These are phyloP conservation scores for Daldinia childiae DNA, from an alignment of 495 filamentous ascomycete species.

Conservation along the genomic window DNA sequence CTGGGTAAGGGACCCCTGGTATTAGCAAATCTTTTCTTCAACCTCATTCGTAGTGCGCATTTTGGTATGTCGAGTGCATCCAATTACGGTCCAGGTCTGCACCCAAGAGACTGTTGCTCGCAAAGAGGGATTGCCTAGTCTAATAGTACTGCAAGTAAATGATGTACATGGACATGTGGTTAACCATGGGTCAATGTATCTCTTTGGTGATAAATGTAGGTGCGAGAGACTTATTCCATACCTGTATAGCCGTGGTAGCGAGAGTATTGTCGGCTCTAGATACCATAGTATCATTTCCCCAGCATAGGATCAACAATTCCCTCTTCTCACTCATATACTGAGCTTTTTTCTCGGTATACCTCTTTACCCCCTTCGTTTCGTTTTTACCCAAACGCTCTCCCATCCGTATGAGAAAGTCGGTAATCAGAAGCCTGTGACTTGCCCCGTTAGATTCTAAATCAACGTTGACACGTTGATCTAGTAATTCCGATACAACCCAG, in stretches of 20 bases:
- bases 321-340: slow-evolving; percentile 34
- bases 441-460: slow-evolving; percentile 28
- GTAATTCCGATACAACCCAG: slow-evolving; percentile 38
- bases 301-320: slow-evolving; percentile 11
- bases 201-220: slow-evolving; percentile 19
- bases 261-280: slow-evolving; percentile 24
- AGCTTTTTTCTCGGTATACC: slow-evolving; percentile 27
- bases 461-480: slow-evolving; percentile 39
- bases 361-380: slow-evolving; percentile 16
- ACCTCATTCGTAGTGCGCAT: slow-evolving; percentile 37
- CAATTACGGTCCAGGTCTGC: slow-evolving; percentile 33
- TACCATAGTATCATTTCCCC: slow-evolving; percentile 10
- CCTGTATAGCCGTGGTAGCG: slow-evolving; percentile 23
- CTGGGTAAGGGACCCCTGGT: slow-evolving; percentile 36
- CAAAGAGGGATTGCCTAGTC: slow-evolving; percentile 22
- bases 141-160: slow-evolving; percentile 6
- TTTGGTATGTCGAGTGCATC: slow-evolving; percentile 22
- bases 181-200: slow-evolving; percentile 25
- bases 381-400: slow-evolving; percentile 7
- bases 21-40: slow-evolving; percentile 33
- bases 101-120: slow-evolving; percentile 32
- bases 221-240: slow-evolving; percentile 9
- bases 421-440: slow-evolving; percentile 35
- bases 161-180: slow-evolving; percentile 19
- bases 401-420: slow-evolving; percentile 9